Evolutionary conservation across 164 flowering plant species (phyloP).

Genomic region (Vitis labrusca): DNA sequence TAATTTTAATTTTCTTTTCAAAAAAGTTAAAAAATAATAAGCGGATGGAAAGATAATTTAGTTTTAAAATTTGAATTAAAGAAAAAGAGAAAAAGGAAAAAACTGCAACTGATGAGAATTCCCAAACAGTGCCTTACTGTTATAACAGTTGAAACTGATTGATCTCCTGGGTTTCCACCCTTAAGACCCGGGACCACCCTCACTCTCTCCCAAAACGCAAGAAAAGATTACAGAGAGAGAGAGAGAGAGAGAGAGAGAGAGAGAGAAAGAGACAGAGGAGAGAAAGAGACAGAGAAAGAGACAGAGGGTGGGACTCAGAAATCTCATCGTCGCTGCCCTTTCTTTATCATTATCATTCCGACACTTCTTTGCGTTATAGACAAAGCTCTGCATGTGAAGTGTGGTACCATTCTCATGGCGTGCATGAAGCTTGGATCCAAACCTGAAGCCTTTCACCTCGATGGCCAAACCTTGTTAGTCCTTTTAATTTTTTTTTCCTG

Average conservation of each 20-base stretch:
- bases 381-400: constrained; percentile 1
- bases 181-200: constrained; percentile 38
- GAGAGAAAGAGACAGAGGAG: no score
- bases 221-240: constrained; percentile 1
- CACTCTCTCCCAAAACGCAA: constrained; percentile 3
- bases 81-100: no score
- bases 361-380: neutral
- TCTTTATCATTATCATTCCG: neutral
- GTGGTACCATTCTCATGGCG: constrained; percentile 33
- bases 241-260: neutral
- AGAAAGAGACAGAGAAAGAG: neutral
- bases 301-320: neutral
- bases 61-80: no score
- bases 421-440: constrained; percentile 67
- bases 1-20: no score
- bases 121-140: constrained; percentile 11
- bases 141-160: constrained; percentile 8
- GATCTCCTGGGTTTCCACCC: constrained; percentile 21
- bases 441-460: constrained; percentile 54
- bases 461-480: constrained; percentile 54
- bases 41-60: no score
- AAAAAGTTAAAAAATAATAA: no score
- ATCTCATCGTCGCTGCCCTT: neutral
- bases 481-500: neutral
- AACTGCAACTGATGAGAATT: no score